Percentiles rank a stretch among this genome's conserved stretches.
These are phyloP conservation scores for Zygotorulaspora chibaensis DNA, from an alignment of 805 yeast species.

Conservation along the genomic window DNA sequence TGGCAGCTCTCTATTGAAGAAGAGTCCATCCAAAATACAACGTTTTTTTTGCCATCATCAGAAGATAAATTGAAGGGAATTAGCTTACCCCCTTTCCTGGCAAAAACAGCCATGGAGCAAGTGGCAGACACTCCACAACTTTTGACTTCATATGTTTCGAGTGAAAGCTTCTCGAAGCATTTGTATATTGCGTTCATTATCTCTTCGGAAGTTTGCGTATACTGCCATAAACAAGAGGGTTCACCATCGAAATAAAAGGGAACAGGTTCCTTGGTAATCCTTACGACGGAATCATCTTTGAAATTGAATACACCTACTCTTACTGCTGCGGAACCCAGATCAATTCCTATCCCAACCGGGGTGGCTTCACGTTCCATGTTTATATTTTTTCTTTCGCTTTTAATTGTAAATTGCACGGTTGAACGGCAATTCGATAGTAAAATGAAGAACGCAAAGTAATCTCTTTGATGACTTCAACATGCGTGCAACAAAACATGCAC, in stretches of 20 bases:
- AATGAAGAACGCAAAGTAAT: too few species aligned
- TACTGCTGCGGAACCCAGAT: conserved; percentile 50
- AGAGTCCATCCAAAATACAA: conserved; percentile 60
- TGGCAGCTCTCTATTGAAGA: conserved; percentile 38
- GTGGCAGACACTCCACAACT: conserved; percentile 50
- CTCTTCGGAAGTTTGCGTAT: conserved; percentile 42
- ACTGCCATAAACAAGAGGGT: conserved; percentile 19
- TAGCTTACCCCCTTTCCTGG: conserved; percentile 15
- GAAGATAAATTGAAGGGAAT: conserved; percentile 34
- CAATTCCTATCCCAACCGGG: conserved; percentile 40
- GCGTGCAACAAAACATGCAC: too few species aligned
- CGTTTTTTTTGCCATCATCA: conserved; percentile 33
- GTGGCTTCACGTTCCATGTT: neutral
- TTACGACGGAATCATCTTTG: conserved; percentile 17
- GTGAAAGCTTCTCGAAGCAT: conserved; percentile 20
- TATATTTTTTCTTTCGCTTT: too few species aligned
- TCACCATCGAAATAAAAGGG: conserved; percentile 23
- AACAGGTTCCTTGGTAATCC: conserved; percentile 17
- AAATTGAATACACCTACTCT: conserved; percentile 36
- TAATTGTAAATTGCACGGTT: too few species aligned
- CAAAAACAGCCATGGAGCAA: conserved; percentile 52
- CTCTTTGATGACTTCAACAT: too few species aligned
- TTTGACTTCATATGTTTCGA: conserved; percentile 6
- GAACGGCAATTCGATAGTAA: too few species aligned
- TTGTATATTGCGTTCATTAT: conserved; percentile 35